phyloP scores from a whole-genome alignment of 306 rosid genomes.

The Vigna reflexopilosa region DNA sequence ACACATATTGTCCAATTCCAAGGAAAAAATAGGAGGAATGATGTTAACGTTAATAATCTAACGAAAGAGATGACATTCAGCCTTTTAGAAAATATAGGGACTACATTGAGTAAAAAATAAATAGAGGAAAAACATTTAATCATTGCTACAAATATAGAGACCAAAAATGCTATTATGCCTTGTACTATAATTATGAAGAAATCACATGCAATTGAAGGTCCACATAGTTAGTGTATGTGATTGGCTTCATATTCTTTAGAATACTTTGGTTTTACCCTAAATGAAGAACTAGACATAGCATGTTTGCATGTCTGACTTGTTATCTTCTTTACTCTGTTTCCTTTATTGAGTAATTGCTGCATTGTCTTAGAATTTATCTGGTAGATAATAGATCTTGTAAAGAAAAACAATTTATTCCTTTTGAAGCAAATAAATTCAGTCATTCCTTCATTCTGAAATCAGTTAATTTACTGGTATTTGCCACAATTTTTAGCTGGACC shows the following conservation, averaged over 20 bases:
- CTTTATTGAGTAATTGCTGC: conserved; percentile 25
- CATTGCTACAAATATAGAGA: too few relatives aligned
- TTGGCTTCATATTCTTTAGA: conserved; percentile 32
- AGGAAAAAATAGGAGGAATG: too few relatives aligned
- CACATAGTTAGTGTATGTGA: background rate
- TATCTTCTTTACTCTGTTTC: background rate
- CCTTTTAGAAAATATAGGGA: too few relatives aligned
- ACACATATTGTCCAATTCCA: too few relatives aligned
- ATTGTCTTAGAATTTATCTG: conserved; percentile 33
- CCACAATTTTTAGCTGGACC: conserved; percentile 80
- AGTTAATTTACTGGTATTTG: conserved; percentile 38
- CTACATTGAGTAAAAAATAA: too few relatives aligned
- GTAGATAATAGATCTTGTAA: conserved; percentile 26
- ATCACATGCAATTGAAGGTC: conserved; percentile 29
- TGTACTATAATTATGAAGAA: conserved; percentile 8
- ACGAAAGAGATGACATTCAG: too few relatives aligned
- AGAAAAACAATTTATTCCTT: conserved; percentile 24
- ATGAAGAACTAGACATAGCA: conserved; percentile 12
- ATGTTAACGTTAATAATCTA: too few relatives aligned
- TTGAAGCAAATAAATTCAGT: conserved; percentile 36
- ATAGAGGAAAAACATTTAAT: too few relatives aligned
- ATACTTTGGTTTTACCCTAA: conserved; percentile 5
- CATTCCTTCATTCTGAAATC: conserved; percentile 39
- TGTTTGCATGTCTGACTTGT: background rate
- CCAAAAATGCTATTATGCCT: too few relatives aligned